These are phyloP conservation scores for Malassezia yamatoensis DNA, from an alignment of 1,284 basidiomycete species.

Conservation along the genomic window DNA sequence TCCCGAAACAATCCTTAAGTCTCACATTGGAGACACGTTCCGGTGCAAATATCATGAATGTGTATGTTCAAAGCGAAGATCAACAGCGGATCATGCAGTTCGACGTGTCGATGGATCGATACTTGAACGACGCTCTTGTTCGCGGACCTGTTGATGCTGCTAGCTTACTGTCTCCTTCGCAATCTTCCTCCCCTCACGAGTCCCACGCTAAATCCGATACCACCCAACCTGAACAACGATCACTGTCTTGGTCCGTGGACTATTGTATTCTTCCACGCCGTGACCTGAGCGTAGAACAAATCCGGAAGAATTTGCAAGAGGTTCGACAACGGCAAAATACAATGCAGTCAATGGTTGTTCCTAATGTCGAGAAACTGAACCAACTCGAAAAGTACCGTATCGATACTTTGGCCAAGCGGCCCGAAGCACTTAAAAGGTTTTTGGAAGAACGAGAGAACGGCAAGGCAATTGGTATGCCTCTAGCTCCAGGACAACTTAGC, in stretches of 20 bases:
- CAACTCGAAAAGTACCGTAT: slow-evolving; percentile 28
- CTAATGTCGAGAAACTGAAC: slow-evolving; percentile 42
- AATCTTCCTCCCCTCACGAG: too few relatives aligned
- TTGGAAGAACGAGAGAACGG: slow-evolving; percentile 30
- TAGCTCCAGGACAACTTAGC: slow-evolving; percentile 31
- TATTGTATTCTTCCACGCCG: slow-evolving; percentile 31
- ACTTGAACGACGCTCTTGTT: slow-evolving; percentile 30
- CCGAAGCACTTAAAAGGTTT: slow-evolving; percentile 30
- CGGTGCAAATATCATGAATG: slow-evolving; percentile 19
- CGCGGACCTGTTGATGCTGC: slow-evolving; percentile 37
- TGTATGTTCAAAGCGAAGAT: slow-evolving; percentile 30
- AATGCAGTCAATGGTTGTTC: slow-evolving; percentile 28
- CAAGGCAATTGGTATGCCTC: slow-evolving; percentile 35
- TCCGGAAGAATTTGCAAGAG: slow-evolving; percentile 22
- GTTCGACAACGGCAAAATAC: slow-evolving; percentile 22
- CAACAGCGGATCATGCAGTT: slow-evolving; percentile 25
- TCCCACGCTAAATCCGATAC: slow-evolving; percentile 6
- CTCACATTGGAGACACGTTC: slow-evolving; percentile 31
- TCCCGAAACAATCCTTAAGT: slow-evolving; percentile 51
- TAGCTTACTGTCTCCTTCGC: slow-evolving; percentile 22
- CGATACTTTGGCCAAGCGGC: slow-evolving; percentile 21
- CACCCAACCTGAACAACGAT: slow-evolving; percentile 10
- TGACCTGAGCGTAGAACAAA: slow-evolving; percentile 23
- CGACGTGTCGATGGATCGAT: slow-evolving; percentile 39
- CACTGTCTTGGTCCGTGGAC: slow-evolving; percentile 32